Conservation (phyloP, 1,284 basidiomycete species). For the Tremellales sp. region DNA sequence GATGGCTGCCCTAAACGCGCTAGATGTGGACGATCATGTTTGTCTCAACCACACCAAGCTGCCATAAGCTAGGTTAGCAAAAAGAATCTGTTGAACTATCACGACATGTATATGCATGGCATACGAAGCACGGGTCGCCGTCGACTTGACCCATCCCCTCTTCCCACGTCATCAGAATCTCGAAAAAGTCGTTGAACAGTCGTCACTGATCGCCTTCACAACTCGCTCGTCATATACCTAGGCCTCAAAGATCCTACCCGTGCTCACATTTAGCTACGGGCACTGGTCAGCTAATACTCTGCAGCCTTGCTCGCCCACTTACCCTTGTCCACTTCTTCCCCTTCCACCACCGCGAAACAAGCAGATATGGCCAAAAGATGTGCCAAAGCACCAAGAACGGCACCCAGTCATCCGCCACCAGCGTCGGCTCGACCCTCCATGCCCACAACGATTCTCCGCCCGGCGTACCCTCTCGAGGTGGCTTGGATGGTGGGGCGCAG, state of each 20-base stretch:
- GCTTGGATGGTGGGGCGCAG: conserved; percentile 21
- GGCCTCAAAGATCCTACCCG: conserved; percentile 36
- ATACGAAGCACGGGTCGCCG: too few relatives aligned
- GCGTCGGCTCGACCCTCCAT: conserved; percentile 33
- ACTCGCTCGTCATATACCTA: too few relatives aligned
- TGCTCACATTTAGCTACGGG: conserved; percentile 34
- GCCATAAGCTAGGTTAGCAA: conserved; percentile 8
- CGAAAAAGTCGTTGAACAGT: too few relatives aligned
- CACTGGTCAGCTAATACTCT: neutral
- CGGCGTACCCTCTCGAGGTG: too few relatives aligned
- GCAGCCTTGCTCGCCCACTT: conserved; percentile 8
- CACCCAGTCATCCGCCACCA: conserved; percentile 39
- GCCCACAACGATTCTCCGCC: too few relatives aligned
- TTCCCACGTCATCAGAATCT: too few relatives aligned
- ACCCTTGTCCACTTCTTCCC: conserved; percentile 44
- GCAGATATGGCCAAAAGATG: conserved; percentile 34
- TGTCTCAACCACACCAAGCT: conserved; percentile 27
- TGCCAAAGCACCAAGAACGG: conserved; percentile 44
- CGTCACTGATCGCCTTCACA: too few relatives aligned
- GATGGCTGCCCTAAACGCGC: conserved; percentile 57
- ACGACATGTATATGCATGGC: neutral
- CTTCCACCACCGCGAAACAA: conserved; percentile 32
- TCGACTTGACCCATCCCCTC: too few relatives aligned
- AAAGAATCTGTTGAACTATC: too few relatives aligned
- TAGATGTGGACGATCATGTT: conserved; percentile 50